Evolutionary conservation across 148 eudicot species (phyloP).

Genomic region (Polygonum maritimum): DNA sequence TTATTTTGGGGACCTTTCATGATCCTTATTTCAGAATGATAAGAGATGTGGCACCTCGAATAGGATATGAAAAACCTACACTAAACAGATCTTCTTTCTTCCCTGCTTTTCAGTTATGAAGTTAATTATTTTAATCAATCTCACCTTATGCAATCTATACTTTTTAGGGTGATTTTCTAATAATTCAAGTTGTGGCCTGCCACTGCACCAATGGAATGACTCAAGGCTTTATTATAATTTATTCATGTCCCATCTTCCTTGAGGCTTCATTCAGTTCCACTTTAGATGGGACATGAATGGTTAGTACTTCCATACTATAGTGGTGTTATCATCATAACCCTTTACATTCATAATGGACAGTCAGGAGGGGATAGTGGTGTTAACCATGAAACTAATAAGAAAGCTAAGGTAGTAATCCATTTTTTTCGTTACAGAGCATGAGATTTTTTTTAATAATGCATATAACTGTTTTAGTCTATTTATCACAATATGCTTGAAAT

Average conservation of each 20-base stretch:
- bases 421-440: not conserved
- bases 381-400: conserved; percentile 18
- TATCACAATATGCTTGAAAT: conserved; percentile 1
- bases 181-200: not conserved
- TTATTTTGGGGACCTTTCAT: conserved; percentile 29
- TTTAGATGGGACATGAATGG: too few relatives aligned
- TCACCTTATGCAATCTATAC: not conserved
- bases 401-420: conserved; percentile 28
- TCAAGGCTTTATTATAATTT: too few relatives aligned
- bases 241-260: too few relatives aligned
- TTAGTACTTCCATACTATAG: too few relatives aligned
- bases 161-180: not conserved
- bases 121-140: not conserved
- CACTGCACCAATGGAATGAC: too few relatives aligned
- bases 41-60: conserved; percentile 96
- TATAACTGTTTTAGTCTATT: not conserved
- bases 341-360: too few relatives aligned
- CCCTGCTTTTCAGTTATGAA: conserved; percentile 89
- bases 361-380: conserved; percentile 22
- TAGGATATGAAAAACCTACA: conserved; percentile 90
- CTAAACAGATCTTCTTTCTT: conserved; percentile 84
- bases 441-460: not conserved
- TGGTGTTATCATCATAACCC: too few relatives aligned
- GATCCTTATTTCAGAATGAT: conserved; percentile 99
- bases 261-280: too few relatives aligned